These are phyloP conservation scores for Cydonia oblonga DNA, from an alignment of 331 rosid genomes.

Conservation along the genomic window DNA sequence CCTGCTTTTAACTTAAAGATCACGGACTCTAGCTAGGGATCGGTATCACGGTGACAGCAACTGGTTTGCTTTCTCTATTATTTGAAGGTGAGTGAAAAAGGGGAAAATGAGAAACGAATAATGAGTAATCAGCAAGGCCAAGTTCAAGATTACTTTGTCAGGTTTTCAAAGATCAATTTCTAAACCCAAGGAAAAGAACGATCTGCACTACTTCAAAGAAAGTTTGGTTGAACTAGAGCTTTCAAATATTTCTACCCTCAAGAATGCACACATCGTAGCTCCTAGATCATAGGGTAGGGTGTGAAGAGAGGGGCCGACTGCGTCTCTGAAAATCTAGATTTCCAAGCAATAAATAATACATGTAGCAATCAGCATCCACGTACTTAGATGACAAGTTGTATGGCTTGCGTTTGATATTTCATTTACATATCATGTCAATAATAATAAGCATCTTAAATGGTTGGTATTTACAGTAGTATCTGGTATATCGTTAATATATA, in stretches of 20 bases:
- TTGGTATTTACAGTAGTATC: not conserved
- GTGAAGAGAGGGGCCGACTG: not conserved
- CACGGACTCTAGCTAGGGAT: not conserved
- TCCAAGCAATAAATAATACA: slow-evolving; percentile 18
- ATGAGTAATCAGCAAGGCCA: not conserved
- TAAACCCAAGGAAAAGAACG: not conserved
- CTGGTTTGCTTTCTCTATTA: slow-evolving; percentile 5
- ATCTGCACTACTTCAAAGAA: not conserved
- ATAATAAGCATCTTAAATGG: not conserved
- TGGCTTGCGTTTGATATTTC: not conserved
- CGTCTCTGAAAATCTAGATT: not conserved
- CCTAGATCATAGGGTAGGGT: not conserved
- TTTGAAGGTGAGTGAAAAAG: not conserved
- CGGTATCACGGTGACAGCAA: not conserved
- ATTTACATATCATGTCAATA: not conserved
- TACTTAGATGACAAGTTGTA: not conserved
- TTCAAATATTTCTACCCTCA: slow-evolving; percentile 3
- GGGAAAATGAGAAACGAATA: not conserved
- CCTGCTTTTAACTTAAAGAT: not conserved
- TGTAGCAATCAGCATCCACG: slow-evolving; percentile 20
- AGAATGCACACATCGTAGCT: not conserved
- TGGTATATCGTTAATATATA: too few species aligned
- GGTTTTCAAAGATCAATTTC: not conserved
- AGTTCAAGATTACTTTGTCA: not conserved
- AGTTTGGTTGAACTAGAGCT: slow-evolving; percentile 16